Base-by-base conservation (phyloP, 176 grass and related monocot genomes). In the Oryza rufipogon region DNA sequence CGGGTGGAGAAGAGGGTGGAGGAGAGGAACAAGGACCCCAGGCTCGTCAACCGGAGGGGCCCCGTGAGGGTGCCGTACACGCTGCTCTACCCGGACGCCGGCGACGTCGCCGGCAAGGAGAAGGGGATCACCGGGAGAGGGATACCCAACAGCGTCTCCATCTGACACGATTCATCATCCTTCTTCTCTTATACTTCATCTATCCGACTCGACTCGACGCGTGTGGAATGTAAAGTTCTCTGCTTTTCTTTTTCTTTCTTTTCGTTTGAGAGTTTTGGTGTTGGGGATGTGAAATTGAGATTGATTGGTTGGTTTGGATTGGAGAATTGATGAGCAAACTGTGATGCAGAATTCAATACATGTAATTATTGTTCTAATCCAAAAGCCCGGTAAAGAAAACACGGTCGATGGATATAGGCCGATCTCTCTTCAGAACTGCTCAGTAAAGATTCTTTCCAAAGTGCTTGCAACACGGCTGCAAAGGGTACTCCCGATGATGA, bases 71-170 rank as follows among this genome's bases (percentile, higher is more conserved):
- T 99, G 66, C 96, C 96, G 0, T 99, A 99, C 86, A 99, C 78
- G 42, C 82, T 99, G 86, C 67, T 99, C 30, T 99, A 79, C 75
- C 93, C 96, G 0, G 93, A 94, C 56, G 84, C 78, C 17, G 84
- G 81, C 3, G 93, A 97, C 28, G 67, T 81, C 39, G 48, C n/a
- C 11, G 93, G 91, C 22, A 66, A 45, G 26, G 87, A 94, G 36
- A 94, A 92, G 66, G 93, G 96, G 3, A 66, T 99, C 38, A 99
- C 96, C 11, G 96, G 96, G 2, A 95, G 87, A 86, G 96, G 96
- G 10, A 99, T 99, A 83, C 96, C 96, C 15, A 96, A 99, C 61
- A 99, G 96, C 79, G 96, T 99, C 69, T 96, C 93, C 15, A 87
- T 95, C 34, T 95, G 85, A 89, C 71, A 8, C 56, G 1, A 20